phyloP scores from a whole-genome alignment of 495 filamentous ascomycete genomes.

The Aspergillus biplanus region DNA sequence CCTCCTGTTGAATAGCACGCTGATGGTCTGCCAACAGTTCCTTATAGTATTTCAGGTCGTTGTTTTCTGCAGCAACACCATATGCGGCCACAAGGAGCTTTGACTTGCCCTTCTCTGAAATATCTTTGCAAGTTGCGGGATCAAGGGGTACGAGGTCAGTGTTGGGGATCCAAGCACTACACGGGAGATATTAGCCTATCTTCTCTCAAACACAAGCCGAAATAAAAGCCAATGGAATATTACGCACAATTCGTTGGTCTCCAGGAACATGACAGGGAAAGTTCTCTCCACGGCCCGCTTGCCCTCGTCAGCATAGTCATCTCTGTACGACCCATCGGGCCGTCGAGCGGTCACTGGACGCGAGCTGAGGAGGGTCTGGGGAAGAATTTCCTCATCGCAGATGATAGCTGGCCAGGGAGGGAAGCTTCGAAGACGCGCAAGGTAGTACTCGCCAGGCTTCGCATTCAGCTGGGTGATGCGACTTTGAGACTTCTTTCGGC shows the following conservation, averaged over 20 bases:
- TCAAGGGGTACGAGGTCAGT: constrained; percentile 75
- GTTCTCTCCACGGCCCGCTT: constrained; percentile 81
- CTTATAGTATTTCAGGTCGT: constrained; percentile 78
- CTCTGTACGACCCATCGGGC: constrained; percentile 78
- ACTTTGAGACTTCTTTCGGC: constrained; percentile 77
- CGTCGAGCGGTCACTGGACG: constrained; percentile 82
- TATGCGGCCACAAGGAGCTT: constrained; percentile 77
- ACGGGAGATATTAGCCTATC: constrained; percentile 17
- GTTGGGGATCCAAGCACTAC: constrained; percentile 84
- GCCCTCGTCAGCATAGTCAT: constrained; percentile 80
- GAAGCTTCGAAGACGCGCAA: constrained; percentile 85
- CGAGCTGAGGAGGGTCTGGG: constrained; percentile 65
- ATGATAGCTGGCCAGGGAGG: constrained; percentile 90
- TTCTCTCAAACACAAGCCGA: background rate
- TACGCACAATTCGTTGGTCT: constrained; percentile 94
- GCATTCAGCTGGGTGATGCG: constrained; percentile 74
- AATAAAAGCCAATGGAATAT: background rate
- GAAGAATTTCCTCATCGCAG: constrained; percentile 90
- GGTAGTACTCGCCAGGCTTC: constrained; percentile 83
- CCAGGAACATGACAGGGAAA: constrained; percentile 91
- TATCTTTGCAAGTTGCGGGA: constrained; percentile 63
- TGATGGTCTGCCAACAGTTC: constrained; percentile 65
- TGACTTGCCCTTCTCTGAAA: constrained; percentile 70
- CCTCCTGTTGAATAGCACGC: constrained; percentile 60
- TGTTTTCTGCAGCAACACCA: constrained; percentile 68